Evolutionary conservation across 257 asterid species (phyloP), one percentile per base, ranked within the genome.

Genomic region (Solanum pimpinellifolium): DNA sequence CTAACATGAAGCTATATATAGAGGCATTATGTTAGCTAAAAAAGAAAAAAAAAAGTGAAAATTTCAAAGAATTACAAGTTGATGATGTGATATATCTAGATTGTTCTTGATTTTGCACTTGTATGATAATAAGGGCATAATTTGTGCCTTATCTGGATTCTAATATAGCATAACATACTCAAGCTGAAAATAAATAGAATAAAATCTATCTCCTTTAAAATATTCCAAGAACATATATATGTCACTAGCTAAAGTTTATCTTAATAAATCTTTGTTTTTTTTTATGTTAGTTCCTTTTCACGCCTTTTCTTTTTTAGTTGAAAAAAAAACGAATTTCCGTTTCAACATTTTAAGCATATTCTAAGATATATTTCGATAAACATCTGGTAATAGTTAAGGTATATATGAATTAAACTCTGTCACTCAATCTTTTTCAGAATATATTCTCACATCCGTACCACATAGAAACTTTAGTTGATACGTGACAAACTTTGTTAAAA

Each of bases 351-450:
- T 49, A 49, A 49, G 59, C 13, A 49, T 15, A 49, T 15, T 9
- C 21, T 14, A 27, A 60, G 14, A 2, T 60, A 4, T 3, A 0
- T 60, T 60, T 9, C 3, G 29, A 60, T 0, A 60, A 60, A 21
- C 1, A 60, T 21, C 3, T 60, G 0, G 6, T 60, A 2, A 20
- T 21, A 21, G 0, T 8, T 59, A 0, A 8, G 2, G 3, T 1
- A 59, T 21, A 9, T 49, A 49, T 46, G 0, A 46, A 46, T 46
- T 46, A 18, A 18, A 52, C 9, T 52, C 1, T 9, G 21, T 8
- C 68, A 8, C 68, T 59, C 27, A 56, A 59, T 59, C 6, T 59
- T 59, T 73, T 2, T 20, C 47, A 74, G 49, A 74, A 74, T 74
- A 37, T 74, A 74, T 74, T 3, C 81, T 35, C 10, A 74, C 10